Conservation (phyloP, 1,284 basidiomycete species). For the Boletus albobrunnescens region DNA sequence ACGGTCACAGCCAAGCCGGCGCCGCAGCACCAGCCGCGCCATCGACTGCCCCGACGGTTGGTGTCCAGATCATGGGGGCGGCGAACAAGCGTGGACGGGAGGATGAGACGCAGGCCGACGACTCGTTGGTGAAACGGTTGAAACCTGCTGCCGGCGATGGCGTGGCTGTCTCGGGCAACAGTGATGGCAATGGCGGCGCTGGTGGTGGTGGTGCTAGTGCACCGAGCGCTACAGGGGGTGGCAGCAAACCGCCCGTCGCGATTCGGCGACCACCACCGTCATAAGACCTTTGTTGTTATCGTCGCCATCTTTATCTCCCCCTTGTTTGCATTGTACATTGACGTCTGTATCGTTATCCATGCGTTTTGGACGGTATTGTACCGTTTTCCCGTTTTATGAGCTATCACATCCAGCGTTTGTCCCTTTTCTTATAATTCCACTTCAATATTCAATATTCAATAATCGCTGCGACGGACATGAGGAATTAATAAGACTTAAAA, state of each 20-base stretch:
- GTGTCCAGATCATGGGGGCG: slow-evolving; percentile 63
- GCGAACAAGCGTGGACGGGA: slow-evolving; percentile 66
- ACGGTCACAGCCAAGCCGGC: slow-evolving; percentile 4
- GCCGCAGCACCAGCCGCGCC: slow-evolving; percentile 10
- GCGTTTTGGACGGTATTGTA: background rate
- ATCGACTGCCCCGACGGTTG: slow-evolving; percentile 22
- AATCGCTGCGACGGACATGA: slow-evolving; percentile 7
- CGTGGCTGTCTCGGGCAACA: background rate
- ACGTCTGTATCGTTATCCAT: slow-evolving; percentile 23
- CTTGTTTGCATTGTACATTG: background rate
- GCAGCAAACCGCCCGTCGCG: slow-evolving; percentile 33
- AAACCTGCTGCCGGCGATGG: slow-evolving; percentile 45
- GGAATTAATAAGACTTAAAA: slow-evolving; percentile 14
- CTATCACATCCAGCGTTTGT: background rate
- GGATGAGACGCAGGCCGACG: slow-evolving; percentile 46
- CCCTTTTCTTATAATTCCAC: background rate
- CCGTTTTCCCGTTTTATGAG: no score
- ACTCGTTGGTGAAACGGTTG: slow-evolving; percentile 65
- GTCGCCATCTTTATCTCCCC: background rate
- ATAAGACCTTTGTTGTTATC: slow-evolving; percentile 1
- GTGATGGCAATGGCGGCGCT: background rate
- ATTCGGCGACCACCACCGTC: slow-evolving; percentile 32
- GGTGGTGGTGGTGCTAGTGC: background rate
- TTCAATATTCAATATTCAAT: slow-evolving; percentile 2
- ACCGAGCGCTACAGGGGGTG: slow-evolving; percentile 4